A percentile compares a stretch with the other conserved stretches of the same genome.
Conservation (phyloP, 306 rosid genomes). For the Spatholobus suberectus region DNA sequence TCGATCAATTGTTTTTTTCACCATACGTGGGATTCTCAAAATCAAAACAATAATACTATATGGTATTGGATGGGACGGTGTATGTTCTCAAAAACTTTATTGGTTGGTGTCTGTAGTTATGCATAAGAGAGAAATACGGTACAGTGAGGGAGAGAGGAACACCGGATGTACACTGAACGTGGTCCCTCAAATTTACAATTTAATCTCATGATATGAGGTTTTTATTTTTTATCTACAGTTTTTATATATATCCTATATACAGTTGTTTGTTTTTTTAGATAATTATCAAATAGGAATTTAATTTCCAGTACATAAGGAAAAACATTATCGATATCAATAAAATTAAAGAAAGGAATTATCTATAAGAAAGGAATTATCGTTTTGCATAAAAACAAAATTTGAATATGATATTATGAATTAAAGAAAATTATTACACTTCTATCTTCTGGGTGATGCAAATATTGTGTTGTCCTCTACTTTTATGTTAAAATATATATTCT, state of each 20-base stretch:
- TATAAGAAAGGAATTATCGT: neutral
- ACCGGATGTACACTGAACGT: neutral
- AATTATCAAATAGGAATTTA: neutral
- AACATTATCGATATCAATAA: neutral
- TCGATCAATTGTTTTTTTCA: neutral
- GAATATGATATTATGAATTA: neutral
- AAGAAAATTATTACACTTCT: too few relatives aligned
- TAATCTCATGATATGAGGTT: neutral
- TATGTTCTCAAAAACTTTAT: neutral
- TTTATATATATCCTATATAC: neutral
- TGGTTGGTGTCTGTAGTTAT: neutral
- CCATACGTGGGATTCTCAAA: neutral
- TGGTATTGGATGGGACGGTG: neutral
- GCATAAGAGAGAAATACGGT: neutral
- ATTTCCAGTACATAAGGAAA: neutral
- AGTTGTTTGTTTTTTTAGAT: neutral
- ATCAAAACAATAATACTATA: neutral
- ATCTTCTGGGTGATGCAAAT: too few relatives aligned
- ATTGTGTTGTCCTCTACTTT: too few relatives aligned
- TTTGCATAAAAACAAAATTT: neutral
- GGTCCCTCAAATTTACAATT: neutral
- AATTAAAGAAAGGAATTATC: neutral
- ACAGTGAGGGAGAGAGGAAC: neutral
- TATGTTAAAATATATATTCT: too few relatives aligned
- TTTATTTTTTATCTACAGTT: too few relatives aligned